Percentiles rank a stretch among this genome's conserved stretches.
Evolutionary conservation across 1,139 yeast species (phyloP).

Genomic region (Martiniozyma asiatica): DNA sequence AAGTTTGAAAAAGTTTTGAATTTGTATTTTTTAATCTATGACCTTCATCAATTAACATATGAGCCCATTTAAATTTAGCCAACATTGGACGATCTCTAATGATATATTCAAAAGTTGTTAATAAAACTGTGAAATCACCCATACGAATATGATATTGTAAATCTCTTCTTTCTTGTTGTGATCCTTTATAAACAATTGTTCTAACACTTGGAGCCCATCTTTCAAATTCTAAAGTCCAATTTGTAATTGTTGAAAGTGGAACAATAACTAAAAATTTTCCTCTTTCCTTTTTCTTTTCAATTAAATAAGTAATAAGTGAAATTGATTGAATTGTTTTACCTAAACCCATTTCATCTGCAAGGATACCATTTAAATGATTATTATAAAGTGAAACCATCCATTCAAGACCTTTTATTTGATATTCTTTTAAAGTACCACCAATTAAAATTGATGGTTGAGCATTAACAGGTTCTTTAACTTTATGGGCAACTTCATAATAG

Average conservation of each 20-base stretch:
- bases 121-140: constrained; percentile 63
- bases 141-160: constrained; percentile 48
- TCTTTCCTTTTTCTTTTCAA: constrained; percentile 51
- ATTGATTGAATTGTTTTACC: constrained; percentile 85
- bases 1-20: constrained; percentile 60
- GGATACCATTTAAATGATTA: constrained; percentile 86
- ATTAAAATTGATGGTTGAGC: constrained; percentile 55
- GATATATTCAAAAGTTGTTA: constrained; percentile 72
- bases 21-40: constrained; percentile 78
- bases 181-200: constrained; percentile 63
- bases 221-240: constrained; percentile 77
- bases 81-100: constrained; percentile 62
- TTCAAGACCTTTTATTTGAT: constrained; percentile 85
- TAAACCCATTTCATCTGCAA: constrained; percentile 91
- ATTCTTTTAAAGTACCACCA: constrained; percentile 89
- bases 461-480: constrained; percentile 52
- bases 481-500: constrained; percentile 72
- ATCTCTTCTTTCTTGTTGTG: constrained; percentile 56
- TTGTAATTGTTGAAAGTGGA: constrained; percentile 72
- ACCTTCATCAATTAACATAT: constrained; percentile 85
- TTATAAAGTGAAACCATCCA: constrained; percentile 97
- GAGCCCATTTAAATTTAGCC: constrained; percentile 64
- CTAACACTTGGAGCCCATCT: constrained; percentile 76
- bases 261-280: constrained; percentile 76
- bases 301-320: constrained; percentile 60